Base-by-base conservation (phyloP, 2,329 filamentous ascomycete species). In the Ilyonectria mors-panacis region DNA sequence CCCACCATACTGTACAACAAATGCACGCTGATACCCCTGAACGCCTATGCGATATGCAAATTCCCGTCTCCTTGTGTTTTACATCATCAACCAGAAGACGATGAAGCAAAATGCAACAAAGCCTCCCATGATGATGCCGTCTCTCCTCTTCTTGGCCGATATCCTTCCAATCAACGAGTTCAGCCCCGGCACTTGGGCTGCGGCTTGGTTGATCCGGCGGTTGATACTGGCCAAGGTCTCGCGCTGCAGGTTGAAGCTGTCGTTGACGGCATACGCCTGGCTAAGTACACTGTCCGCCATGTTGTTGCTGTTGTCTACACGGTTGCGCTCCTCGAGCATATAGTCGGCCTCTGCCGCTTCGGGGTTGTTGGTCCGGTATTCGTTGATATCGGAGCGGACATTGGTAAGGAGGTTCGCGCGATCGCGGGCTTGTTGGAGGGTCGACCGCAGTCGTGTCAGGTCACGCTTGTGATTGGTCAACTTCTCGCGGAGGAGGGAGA, bases 221-320 rank as follows among this genome's bases (percentile, higher is more conserved):
- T 98, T 97, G 77, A 99, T 95, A 80, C 89, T 97, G 50, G 92
- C 89, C 69, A 99, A 82, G 28, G 92, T 95, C 85, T 98, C 95
- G 68, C 95, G 87, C 85, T 99, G 96, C 63, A 94, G 77, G 15
- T 89, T 87, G 79, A 99, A 98, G 80, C 87, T 95, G 83, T 98
- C 94, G 79, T 97, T 97, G 59, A 98, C 94, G 12, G 95, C 95
- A 82, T 99, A 99, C 8, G 96, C 96, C 84, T 98, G 96, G 78
- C 92, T 95, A 66, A 99, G 86, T 37, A 99, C 94, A 69, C 89
- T 93, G 80, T 99, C 96, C 54, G 94, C 92, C 85, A 97, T 91
- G 73, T 90, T 92, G 81, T 98, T 93, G 77, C 93, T 97, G 79
- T 94, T 92, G 78, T 99, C 96, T 77, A 99, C 90, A 70, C 93